Base-by-base conservation (phyloP, 1,284 basidiomycete species). In the Tilletia walkeri region DNA sequence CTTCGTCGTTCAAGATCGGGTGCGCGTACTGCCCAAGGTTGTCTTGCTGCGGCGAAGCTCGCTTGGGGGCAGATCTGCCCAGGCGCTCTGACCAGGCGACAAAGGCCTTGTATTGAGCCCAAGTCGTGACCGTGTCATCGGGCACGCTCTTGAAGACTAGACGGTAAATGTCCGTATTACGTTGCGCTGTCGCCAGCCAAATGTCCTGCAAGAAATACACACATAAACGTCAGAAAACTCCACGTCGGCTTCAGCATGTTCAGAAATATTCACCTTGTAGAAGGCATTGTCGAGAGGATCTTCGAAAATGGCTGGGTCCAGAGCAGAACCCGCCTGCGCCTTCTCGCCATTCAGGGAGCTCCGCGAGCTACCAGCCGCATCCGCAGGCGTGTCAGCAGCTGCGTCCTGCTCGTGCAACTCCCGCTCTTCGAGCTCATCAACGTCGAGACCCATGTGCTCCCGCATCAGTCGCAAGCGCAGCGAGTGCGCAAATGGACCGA, bases 401-500 rank as follows among this genome's bases (percentile, higher is more conserved):
- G 14, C 24, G 49, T 49, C 48, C 36, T 67, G 66, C 20, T 50
- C 49, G 30, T 49, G 41, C 59, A 63, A 39, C 34, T 63, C 59
- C 3, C 59, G 59, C 36, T 63, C 59, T n/a, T 91, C 90, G 77
- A 97, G 86, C 7, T 89, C 88, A 82, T 99, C 95, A 34, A 98
- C 94, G 82, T 99, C 94, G 69, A 98, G 88, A 3, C 95, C 95
- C 69, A 95, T 86, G 83, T 99, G 95, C 84, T 99, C 95, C 69
- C 92, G 88, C 95, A 99, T 99, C 66, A 99, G 87, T 7, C 95
- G 89, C 66, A 99, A 87, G 10, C 95, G 90, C 36, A 99, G 87
- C 1, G 92, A 92, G 84, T 99, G 96, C 6, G 96, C 94, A 84
- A 96, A 99, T 5, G 95, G 90, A 16, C 95, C 95, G 72, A 99